Evolutionary conservation across 495 filamentous ascomycete genomes (phyloP).

Genomic region (Lasiosphaeria ovina): DNA sequence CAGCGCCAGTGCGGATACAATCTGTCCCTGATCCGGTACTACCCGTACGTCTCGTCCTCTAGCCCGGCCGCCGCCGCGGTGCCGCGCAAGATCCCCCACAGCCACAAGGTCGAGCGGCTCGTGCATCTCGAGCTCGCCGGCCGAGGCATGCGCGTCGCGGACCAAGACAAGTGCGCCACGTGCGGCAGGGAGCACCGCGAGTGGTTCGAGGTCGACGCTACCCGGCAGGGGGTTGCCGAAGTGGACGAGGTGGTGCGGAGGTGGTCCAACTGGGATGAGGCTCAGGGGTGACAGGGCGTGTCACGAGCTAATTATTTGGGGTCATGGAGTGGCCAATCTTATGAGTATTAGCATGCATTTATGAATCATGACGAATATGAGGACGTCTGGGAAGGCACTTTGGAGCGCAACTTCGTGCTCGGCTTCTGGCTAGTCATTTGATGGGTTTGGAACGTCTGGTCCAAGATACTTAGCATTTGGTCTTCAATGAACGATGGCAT

Average conservation of each 20-base stretch:
- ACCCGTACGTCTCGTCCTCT: conserved; percentile 72
- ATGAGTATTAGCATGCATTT: conserved; percentile 1
- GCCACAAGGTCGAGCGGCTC: conserved; percentile 82
- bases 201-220: conserved; percentile 92
- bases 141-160: conserved; percentile 58
- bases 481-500: no score
- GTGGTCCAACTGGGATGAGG: conserved; percentile 79
- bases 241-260: conserved; percentile 84
- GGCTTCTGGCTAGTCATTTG: no score
- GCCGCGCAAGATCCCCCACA: conserved; percentile 76
- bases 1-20: conserved; percentile 86
- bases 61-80: conserved; percentile 24
- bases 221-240: conserved; percentile 61
- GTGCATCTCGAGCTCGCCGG: conserved; percentile 86
- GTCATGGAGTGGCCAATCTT: neutral
- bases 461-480: no score
- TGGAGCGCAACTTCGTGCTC: no score
- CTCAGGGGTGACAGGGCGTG: conserved; percentile 10
- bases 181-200: conserved; percentile 90
- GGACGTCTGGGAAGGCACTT: no score
- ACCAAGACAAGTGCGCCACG: conserved; percentile 58
- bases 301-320: neutral
- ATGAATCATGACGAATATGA: neutral
- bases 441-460: no score
- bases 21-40: conserved; percentile 82